Conservation (phyloP, 805 yeast genomes). For the Metschnikowia similis region DNA sequence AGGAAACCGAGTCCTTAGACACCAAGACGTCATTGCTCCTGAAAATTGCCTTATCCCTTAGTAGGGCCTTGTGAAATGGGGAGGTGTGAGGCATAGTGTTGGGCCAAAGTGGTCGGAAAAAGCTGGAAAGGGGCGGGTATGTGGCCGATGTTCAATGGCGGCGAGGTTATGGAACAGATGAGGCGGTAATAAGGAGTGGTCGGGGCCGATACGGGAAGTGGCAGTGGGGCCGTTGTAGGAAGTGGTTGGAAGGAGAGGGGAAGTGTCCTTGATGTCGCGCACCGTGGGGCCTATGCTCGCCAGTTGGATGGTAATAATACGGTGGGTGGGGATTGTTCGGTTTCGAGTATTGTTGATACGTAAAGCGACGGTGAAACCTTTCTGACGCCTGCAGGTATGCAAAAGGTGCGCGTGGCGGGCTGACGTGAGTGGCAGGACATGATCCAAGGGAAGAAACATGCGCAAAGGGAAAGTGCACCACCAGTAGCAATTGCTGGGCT, state of each 20-base stretch:
- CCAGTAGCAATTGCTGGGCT: not conserved
- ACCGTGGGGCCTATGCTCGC: not conserved
- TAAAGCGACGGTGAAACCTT: not conserved
- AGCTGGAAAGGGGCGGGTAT: not conserved
- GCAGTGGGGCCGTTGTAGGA: not conserved
- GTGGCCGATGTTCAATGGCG: not conserved
- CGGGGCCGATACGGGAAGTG: no score
- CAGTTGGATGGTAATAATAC: not conserved
- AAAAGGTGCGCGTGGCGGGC: conserved; percentile 1
- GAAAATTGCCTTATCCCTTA: conserved; percentile 32
- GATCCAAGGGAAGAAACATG: not conserved
- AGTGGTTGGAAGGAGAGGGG: not conserved
- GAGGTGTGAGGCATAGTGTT: conserved; percentile 18
- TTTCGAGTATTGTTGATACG: not conserved
- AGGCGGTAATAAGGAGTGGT: no score
- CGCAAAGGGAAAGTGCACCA: not conserved
- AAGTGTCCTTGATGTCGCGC: not conserved
- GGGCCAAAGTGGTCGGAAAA: not conserved
- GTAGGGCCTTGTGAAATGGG: conserved; percentile 29
- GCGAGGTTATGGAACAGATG: not conserved
- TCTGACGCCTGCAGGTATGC: conserved; percentile 2
- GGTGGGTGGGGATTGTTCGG: not conserved
- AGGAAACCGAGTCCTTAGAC: conserved; percentile 34
- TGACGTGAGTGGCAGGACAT: not conserved
- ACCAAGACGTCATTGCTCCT: conserved; percentile 30